A percentile compares a stretch with the other conserved stretches of the same genome.
Evolutionary conservation across 371 early-diverging fungal species (phyloP).

Genomic region (Mortierella sp.): DNA sequence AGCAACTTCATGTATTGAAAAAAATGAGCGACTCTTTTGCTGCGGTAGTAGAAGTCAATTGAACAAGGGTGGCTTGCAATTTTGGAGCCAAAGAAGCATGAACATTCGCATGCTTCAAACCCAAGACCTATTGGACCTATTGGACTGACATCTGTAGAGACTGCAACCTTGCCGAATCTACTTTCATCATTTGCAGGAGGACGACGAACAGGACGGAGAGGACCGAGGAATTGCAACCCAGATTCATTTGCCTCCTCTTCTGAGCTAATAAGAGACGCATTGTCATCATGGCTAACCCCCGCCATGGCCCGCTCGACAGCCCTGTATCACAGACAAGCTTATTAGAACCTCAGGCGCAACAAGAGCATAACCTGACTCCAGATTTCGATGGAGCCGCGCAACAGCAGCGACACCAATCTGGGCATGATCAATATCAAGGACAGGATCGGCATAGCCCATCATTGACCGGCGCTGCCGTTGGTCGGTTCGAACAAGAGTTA

Average conservation of each 20-base stretch:
- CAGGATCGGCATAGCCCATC: slow-evolving; percentile 4
- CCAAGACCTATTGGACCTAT: not conserved
- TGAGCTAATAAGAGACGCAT: not conserved
- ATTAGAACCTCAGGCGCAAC: not conserved
- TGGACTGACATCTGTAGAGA: not conserved
- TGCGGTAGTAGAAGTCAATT: not conserved
- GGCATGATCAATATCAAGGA: slow-evolving; percentile 4
- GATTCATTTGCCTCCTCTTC: not conserved
- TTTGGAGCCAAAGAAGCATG: not conserved
- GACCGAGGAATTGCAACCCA: not conserved
- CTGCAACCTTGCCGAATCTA: not conserved
- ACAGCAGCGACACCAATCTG: not conserved
- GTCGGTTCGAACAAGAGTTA: slow-evolving; percentile 11
- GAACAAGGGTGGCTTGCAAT: not conserved
- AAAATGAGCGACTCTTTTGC: not conserved
- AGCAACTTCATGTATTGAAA: too few relatives aligned
- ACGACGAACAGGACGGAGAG: slow-evolving; percentile 1
- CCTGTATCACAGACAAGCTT: not conserved
- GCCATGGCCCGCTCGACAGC: not conserved
- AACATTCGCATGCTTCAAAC: not conserved
- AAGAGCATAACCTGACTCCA: not conserved
- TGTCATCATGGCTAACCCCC: not conserved
- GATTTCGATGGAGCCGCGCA: slow-evolving; percentile 11
- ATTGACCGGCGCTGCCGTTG: not conserved
- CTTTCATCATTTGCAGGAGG: not conserved